These are phyloP conservation scores for Aspergillus brasiliensis DNA, from an alignment of 2,329 filamentous ascomycete genomes.

Conservation along the genomic window DNA sequence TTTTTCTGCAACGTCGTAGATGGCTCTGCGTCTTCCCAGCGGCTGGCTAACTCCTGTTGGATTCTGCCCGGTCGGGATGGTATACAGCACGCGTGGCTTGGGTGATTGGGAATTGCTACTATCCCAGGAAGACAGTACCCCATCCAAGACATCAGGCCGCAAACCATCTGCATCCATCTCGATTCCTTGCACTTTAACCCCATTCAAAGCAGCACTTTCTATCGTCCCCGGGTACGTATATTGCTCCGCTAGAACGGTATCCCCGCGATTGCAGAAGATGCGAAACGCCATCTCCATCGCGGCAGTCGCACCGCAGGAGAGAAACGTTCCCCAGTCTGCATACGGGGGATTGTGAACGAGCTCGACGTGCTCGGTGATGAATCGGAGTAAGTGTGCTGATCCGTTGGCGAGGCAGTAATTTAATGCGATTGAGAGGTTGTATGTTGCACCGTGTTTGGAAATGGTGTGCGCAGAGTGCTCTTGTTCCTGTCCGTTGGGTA, in stretches of 20 bases:
- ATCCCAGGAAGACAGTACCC: constrained; percentile 68
- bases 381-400: constrained; percentile 77
- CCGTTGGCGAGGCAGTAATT: constrained; percentile 85
- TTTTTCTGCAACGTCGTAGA: constrained; percentile 78
- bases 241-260: constrained; percentile 82
- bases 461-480: not conserved
- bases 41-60: constrained; percentile 84
- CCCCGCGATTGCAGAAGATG: constrained; percentile 75
- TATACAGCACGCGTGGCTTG: constrained; percentile 71
- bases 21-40: constrained; percentile 63
- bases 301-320: constrained; percentile 84
- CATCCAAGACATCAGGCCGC: constrained; percentile 62
- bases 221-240: constrained; percentile 86
- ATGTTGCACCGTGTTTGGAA: not conserved
- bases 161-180: constrained; percentile 69
- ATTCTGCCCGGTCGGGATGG: constrained; percentile 81
- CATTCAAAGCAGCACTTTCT: constrained; percentile 65
- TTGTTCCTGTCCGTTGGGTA: not conserved
- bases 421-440: constrained; percentile 76
- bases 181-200: constrained; percentile 61
- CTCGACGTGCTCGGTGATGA: constrained; percentile 86
- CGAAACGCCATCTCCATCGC: constrained; percentile 81
- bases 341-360: constrained; percentile 82
- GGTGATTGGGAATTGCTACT: constrained; percentile 54
- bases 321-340: constrained; percentile 82